A percentile compares a stretch with the other conserved stretches of the same genome.
Conservation (phyloP, 805 yeast species). For the Metschnikowia hibisci region DNA sequence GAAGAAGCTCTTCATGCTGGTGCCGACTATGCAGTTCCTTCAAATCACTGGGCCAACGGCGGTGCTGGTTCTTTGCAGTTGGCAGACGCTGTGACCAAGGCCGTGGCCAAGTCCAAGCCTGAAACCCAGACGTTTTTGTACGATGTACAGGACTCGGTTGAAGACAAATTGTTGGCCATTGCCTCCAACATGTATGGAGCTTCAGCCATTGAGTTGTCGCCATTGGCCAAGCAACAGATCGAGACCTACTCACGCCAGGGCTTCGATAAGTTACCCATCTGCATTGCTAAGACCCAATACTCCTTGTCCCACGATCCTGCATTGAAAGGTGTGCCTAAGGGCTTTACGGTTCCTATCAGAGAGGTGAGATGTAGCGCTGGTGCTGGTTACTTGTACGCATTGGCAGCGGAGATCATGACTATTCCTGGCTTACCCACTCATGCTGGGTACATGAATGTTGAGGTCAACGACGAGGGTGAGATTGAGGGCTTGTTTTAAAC, state of each 20-base stretch:
- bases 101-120: constrained; percentile 39
- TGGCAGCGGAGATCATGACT: constrained; percentile 96
- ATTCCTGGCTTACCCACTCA: constrained; percentile 96
- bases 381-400: constrained; percentile 93
- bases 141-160: constrained; percentile 67
- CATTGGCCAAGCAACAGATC: constrained; percentile 76
- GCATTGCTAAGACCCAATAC: constrained; percentile 97
- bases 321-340: constrained; percentile 92
- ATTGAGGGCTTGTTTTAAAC: constrained; percentile 83
- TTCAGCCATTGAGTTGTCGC: constrained; percentile 71
- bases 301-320: constrained; percentile 91
- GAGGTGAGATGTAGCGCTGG: constrained; percentile 94
- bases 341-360: constrained; percentile 89
- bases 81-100: constrained; percentile 78
- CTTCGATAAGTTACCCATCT: constrained; percentile 84
- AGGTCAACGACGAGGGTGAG: constrained; percentile 83
- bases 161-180: constrained; percentile 72
- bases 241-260: constrained; percentile 83
- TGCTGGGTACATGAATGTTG: constrained; percentile 96
- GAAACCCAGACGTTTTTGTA: constrained; percentile 53
- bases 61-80: constrained; percentile 84
- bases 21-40: constrained; percentile 83
- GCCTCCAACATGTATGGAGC: constrained; percentile 95
- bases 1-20: constrained; percentile 86
- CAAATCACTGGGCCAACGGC: constrained; percentile 95